Base-by-base conservation (phyloP, 371 early-diverging fungal species). In the Mycotypha africana region DNA sequence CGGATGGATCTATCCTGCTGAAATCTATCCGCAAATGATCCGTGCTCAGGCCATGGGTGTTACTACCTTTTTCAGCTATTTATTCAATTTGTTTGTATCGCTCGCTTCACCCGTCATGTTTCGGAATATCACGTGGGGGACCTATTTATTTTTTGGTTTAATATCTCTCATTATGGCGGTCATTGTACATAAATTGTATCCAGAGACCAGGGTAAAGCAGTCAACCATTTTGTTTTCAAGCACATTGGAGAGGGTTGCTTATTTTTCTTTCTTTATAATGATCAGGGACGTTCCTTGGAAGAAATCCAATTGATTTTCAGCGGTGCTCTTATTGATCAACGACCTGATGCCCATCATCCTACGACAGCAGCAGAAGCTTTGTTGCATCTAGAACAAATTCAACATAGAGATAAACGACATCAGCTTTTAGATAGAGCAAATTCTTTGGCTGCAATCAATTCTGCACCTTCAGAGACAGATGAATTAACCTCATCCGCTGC, bases 1-100 rank as follows among this genome's bases (percentile, higher is more conserved):
- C 38, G 89, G 86, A 16, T 94, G 94, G 95, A 82, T 88, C 49
- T 91, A 91, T 65, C 91, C 91, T 26, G 79, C 91, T 87, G 60
- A 60, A 23, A 60, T 60, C 2, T 60, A 60, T 22, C 60, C 60
- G 8, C 60, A 76, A 51, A 73, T 78, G 40, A 64, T 83, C 45
- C 81, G 84, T 42, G 78, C 86, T 51, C 90, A 91, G 68, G 92
- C 85, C 32, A 80, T 86, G 56, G 87, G 85, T 28, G 52, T 89
- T 16, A 84, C 88, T 19, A 93, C 94, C 16, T 80, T 90, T 6
- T 74, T 87, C 53, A 93, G 93, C 73, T 95, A 92, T 88, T 56
- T 77, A 14, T 81, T 77, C 64, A 92, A 85, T 70, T 70, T 80
- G 39, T 53, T 77, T 37, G 53, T 88, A 21, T 76, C 73, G 0